Base-by-base conservation (phyloP, 106 monocot genomes). In the Platanthera zijinensis region DNA sequence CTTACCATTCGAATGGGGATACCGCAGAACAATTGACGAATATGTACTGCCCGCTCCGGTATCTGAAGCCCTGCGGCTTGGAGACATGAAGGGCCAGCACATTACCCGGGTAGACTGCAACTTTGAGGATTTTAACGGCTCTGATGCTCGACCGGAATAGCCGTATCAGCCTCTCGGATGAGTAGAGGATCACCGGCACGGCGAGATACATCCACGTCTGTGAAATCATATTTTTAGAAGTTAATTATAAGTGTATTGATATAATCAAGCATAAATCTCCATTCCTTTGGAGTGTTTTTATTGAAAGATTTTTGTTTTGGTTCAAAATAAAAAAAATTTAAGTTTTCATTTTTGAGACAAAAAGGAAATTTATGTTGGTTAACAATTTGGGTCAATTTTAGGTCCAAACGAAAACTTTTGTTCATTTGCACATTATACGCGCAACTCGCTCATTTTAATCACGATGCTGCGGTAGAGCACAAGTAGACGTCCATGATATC, bases 201-300 rank as follows among this genome's bases (percentile, higher is more conserved):
- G 86, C 86, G 13, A 96, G 14, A 48, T 96, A 96, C 95, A 96
- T 96, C 95, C 95, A 96, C 1, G 95, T 96, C 85, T 93, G 85
- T 53, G 47, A 18, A 1, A 4, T 73, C 39, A 10, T 32, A 39
- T 39, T 39, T 39, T 1, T 39, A 39, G 39, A 39, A 3, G 39
- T 39, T 39, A 39, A 39, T 39, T 39, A 39, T 39, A 39, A 39
- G 39, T 39, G 0, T 4, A 73, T 56, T 8, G 53, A 28, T 74
- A 32, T 25, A 25, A 25, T 25, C 0, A 25, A 25, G 25, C 25
- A 25, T 25, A 25, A 25, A 25, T 25, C 25, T 25, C 25, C 25
- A 25, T 25, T 25, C 25, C 0, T 25, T 25, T 25, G 0, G 25
- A 25, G 25, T 25, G 25, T 25, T 25, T 25, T 25, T 25, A 25